phyloP scores from a whole-genome alignment of 768 basidiomycete genomes.

The Strobilomyces confusus region DNA sequence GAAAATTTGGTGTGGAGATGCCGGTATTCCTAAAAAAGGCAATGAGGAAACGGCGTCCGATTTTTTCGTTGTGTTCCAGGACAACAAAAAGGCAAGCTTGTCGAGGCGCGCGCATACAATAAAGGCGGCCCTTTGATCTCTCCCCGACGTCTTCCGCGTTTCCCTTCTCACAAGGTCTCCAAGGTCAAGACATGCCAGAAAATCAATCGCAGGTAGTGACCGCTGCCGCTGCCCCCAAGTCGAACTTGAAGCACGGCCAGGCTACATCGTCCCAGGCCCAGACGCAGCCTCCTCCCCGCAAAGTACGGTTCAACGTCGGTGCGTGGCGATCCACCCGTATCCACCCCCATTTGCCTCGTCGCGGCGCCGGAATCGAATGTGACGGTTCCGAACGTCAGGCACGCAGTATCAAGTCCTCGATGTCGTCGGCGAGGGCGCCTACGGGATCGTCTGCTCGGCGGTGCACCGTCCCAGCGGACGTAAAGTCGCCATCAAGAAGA shows the following conservation, averaged over 20 bases:
- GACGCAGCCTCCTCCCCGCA: constrained; percentile 56
- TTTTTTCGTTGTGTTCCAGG: constrained; percentile 18
- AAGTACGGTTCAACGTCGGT: constrained; percentile 89
- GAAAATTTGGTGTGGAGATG: neutral
- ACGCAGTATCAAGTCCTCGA: constrained; percentile 82
- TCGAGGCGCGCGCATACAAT: neutral
- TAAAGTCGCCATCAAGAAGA: constrained; percentile 96
- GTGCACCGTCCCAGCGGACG: constrained; percentile 81
- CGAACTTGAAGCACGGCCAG: constrained; percentile 50
- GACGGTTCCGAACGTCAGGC: constrained; percentile 35
- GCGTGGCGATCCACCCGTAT: constrained; percentile 13
- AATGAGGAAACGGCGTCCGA: neutral
- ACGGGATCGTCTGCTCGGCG: constrained; percentile 94
- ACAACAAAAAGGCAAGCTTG: constrained; percentile 14
- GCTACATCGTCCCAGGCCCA: constrained; percentile 40
- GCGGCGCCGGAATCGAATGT: neutral
- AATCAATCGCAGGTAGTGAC: constrained; percentile 10
- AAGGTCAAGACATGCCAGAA: constrained; percentile 27
- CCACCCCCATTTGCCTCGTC: neutral
- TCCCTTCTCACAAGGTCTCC: neutral
- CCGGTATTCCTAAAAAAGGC: neutral
- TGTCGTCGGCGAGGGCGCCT: constrained; percentile 88
- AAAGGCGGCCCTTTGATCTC: constrained; percentile 15
- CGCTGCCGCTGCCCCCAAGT: constrained; percentile 24
- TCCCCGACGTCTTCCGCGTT: constrained; percentile 1